These are phyloP conservation scores for Pythium sp. DNA, from an alignment of 352 stramenopile species.

Conservation along the genomic window DNA sequence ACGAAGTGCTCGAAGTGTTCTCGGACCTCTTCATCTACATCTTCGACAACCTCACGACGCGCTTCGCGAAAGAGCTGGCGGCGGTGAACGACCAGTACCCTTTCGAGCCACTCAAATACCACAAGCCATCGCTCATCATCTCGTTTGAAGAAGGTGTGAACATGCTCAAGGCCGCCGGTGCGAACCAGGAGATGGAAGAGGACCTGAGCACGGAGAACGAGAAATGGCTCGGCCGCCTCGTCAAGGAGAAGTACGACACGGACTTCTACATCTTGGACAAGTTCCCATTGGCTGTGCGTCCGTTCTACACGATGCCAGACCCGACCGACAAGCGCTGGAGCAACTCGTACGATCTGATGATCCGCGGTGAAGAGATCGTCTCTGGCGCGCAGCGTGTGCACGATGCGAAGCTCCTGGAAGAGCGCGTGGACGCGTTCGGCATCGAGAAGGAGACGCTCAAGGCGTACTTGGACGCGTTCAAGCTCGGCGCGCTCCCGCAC, in stretches of 20 bases:
- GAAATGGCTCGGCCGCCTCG: slow-evolving; percentile 94
- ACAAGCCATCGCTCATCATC: slow-evolving; percentile 91
- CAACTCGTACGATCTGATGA: slow-evolving; percentile 99
- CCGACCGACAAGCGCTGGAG: slow-evolving; percentile 91
- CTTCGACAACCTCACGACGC: slow-evolving; percentile 96
- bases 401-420: slow-evolving; percentile 92
- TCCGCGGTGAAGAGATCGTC: slow-evolving; percentile 99
- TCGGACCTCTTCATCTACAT: slow-evolving; percentile 99
- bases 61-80: slow-evolving; percentile 93
- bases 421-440: slow-evolving; percentile 86
- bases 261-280: slow-evolving; percentile 99
- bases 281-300: slow-evolving; percentile 97
- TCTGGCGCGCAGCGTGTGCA: slow-evolving; percentile 99
- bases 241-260: slow-evolving; percentile 98
- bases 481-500: slow-evolving; percentile 97
- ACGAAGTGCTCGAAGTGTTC: slow-evolving; percentile 97
- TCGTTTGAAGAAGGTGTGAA: slow-evolving; percentile 94
- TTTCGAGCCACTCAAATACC: slow-evolving; percentile 97
- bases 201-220: slow-evolving; percentile 96
- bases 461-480: slow-evolving; percentile 98
- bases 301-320: slow-evolving; percentile 99
- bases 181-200: slow-evolving; percentile 72
- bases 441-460: slow-evolving; percentile 90
- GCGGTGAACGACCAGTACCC: slow-evolving; percentile 96
- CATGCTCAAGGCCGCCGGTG: slow-evolving; percentile 86